Evolutionary conservation across 2,329 filamentous ascomycete genomes (phyloP), one percentile per base, ranked within the genome.

Genomic region (Aspergillus sp.): DNA sequence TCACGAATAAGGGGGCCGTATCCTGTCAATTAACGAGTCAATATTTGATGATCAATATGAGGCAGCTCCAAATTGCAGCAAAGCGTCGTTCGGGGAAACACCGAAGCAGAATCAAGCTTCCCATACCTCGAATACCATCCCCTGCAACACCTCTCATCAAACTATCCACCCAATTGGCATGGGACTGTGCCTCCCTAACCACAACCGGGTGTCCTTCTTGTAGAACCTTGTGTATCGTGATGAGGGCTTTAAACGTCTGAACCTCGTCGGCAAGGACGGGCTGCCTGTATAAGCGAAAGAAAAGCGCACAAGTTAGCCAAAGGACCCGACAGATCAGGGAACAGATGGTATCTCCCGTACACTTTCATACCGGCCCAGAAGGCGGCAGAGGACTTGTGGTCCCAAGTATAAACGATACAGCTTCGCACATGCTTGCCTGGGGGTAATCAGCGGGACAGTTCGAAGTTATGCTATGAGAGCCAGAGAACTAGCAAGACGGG

Each of bases 281-380:
- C 73, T 97, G 91, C 60, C 88, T 94, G 56, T 33, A 49, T 36
- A 36, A 34, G 40, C 33, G 27, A 31, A 10, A 38, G 44, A 51
- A 39, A 39, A 39, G 57, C 19, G 19, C 19, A 19, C 19, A 19
- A 4, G 19, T 19, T 19, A 19, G 19, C 19, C 19, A 19, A 19
- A 19, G 19, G 19, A 4, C 19, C 19, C 19, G 19, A 19, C 4
- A 19, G 19, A 19, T 19, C 19, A 19, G 19, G 19, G 4, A 19
- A 19, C 19, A 19, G 19, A 19, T 19, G 19, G 19, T 19, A 19
- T 19, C 19, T 19, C 19, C 19, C 85, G 56, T 79, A 94, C 86
- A 97, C 90, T 82, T 98, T 98, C 79, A 98, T 94, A 65, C 90
- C 91, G 45, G 88, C 83, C 93, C 93, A 98, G 69, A 98, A 98